These are phyloP conservation scores for Teunomyces barrocoloradensis DNA, from an alignment of 805 yeast genomes.

Conservation along the genomic window DNA sequence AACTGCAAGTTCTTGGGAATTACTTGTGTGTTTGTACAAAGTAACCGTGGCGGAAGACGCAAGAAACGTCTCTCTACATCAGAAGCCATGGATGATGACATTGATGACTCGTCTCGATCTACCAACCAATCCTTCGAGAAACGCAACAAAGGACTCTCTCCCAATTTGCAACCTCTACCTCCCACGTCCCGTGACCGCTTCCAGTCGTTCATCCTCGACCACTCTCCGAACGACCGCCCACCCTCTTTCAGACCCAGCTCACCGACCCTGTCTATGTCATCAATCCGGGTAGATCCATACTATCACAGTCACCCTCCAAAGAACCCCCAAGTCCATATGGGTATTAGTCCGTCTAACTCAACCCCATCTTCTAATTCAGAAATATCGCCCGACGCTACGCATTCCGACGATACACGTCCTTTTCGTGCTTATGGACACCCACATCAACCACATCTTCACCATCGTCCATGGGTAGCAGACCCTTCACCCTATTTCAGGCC, in stretches of 20 bases:
- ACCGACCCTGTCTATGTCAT: background rate
- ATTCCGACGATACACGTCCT: background rate
- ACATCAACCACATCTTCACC: background rate
- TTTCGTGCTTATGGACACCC: background rate
- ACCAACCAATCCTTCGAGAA: background rate
- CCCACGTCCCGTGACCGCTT: background rate
- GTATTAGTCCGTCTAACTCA: background rate
- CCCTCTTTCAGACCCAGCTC: background rate
- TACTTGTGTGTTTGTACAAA: constrained; percentile 55
- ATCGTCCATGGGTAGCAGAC: constrained; percentile 1
- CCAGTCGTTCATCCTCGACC: constrained; percentile 1
- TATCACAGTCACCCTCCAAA: background rate
- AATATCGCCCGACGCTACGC: background rate
- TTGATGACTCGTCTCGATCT: background rate
- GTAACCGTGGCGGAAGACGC: constrained; percentile 58
- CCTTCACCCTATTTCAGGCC: background rate
- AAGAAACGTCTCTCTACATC: constrained; percentile 18
- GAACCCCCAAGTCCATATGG: background rate
- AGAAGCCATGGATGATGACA: background rate
- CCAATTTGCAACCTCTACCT: background rate
- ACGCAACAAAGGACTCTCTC: background rate
- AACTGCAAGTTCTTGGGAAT: constrained; percentile 46
- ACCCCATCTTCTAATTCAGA: background rate
- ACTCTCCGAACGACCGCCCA: background rate
- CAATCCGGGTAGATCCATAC: background rate